Percentiles rank a stretch among this genome's conserved stretches.
Conservation (phyloP, 2,329 filamentous ascomycete species). For the Paecilomyces niveus region DNA sequence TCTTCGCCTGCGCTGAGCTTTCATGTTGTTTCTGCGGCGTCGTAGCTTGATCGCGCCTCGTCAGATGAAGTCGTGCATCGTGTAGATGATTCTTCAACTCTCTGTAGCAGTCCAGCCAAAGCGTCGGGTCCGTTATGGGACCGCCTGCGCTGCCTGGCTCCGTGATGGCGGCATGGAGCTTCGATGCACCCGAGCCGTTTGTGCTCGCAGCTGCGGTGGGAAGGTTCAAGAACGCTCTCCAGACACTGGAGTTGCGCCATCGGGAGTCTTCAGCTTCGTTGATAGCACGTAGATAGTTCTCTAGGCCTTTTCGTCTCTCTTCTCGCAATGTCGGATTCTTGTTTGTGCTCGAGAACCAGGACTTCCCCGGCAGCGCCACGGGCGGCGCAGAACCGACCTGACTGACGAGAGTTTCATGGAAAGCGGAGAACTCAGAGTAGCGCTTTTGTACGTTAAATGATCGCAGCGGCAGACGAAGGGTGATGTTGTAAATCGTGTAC, state of each 20-base stretch:
- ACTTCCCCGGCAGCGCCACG: slow-evolving; percentile 49
- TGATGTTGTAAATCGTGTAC: slow-evolving; percentile 56
- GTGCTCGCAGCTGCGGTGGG: slow-evolving; percentile 33
- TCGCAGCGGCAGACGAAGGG: slow-evolving; percentile 54
- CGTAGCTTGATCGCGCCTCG: slow-evolving; percentile 52
- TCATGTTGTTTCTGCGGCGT: slow-evolving; percentile 56
- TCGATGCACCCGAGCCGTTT: slow-evolving; percentile 25
- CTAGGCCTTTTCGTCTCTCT: slow-evolving; percentile 49
- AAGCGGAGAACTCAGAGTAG: slow-evolving; percentile 56
- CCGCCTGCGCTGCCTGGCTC: slow-evolving; percentile 27
- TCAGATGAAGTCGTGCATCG: slow-evolving; percentile 52
- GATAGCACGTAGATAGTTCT: slow-evolving; percentile 53
- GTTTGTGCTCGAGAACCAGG: slow-evolving; percentile 53
- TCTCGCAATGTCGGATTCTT: slow-evolving; percentile 51
- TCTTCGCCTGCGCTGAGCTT: slow-evolving; percentile 55
- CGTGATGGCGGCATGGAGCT: slow-evolving; percentile 37
- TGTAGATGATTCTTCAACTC: slow-evolving; percentile 56
- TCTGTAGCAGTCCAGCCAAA: slow-evolving; percentile 56
- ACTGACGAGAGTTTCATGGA: slow-evolving; percentile 46
- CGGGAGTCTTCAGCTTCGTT: slow-evolving; percentile 48
- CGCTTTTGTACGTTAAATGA: slow-evolving; percentile 54
- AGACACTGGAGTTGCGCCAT: slow-evolving; percentile 52
- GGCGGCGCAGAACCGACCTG: slow-evolving; percentile 49
- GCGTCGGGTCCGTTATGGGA: slow-evolving; percentile 45
- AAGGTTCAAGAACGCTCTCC: slow-evolving; percentile 53